Percentiles rank a stretch among this genome's conserved stretches.
Evolutionary conservation across 257 asterid genomes (phyloP).

Genomic region (Scutellaria minor): DNA sequence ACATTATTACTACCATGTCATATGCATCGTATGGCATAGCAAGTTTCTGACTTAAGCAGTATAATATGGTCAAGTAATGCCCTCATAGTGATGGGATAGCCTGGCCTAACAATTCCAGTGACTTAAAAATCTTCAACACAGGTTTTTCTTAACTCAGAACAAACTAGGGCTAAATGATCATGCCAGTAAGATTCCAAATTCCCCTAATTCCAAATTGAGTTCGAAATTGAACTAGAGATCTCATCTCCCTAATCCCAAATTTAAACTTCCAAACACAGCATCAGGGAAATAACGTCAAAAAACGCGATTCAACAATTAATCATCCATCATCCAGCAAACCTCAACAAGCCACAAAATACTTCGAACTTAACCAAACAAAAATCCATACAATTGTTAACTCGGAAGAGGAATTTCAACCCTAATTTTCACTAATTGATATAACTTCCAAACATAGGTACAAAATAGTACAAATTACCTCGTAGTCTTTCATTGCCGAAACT

Average conservation of each 20-base stretch:
- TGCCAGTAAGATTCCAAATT: neutral
- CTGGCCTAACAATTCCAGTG: neutral
- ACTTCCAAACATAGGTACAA: neutral
- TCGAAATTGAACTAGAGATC: slow-evolving; percentile 1
- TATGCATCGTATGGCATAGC: neutral
- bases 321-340: neutral
- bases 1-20: neutral
- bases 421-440: neutral
- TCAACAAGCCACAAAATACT: neutral
- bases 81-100: neutral
- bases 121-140: neutral
- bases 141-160: neutral
- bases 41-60: neutral
- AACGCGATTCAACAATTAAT: slow-evolving; percentile 6
- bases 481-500: slow-evolving; percentile 45
- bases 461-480: slow-evolving; percentile 44
- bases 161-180: neutral
- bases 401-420: neutral
- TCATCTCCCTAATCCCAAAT: neutral
- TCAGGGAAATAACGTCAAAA: neutral
- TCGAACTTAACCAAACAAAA: neutral
- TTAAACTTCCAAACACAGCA: neutral
- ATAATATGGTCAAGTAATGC: neutral
- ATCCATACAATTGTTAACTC: neutral
- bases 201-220: neutral